These are phyloP conservation scores for Curvularia sp. DNA, from an alignment of 2,329 filamentous ascomycete genomes.

Conservation along the genomic window DNA sequence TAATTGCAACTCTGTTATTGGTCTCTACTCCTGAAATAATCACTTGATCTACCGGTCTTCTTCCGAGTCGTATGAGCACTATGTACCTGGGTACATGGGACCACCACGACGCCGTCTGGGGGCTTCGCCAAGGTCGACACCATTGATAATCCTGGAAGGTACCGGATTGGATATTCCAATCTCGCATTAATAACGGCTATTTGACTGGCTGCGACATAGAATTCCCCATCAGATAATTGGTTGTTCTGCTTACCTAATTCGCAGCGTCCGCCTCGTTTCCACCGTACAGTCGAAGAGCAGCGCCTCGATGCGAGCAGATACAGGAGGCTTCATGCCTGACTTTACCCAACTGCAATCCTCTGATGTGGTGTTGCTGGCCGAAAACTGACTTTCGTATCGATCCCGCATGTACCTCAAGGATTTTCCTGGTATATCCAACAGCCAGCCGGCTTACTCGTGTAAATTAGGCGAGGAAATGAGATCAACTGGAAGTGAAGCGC, in stretches of 20 bases:
- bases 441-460: slow-evolving; percentile 18
- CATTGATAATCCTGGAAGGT: slow-evolving; percentile 28
- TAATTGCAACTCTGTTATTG: slow-evolving; percentile 23
- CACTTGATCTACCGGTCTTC: slow-evolving; percentile 33
- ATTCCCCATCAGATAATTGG: background rate
- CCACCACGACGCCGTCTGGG: slow-evolving; percentile 22
- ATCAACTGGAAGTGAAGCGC: slow-evolving; percentile 14
- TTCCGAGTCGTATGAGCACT: slow-evolving; percentile 18
- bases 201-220: background rate
- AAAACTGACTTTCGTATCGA: slow-evolving; percentile 3
- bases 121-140: slow-evolving; percentile 24
- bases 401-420: slow-evolving; percentile 6
- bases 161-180: background rate
- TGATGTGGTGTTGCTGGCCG: background rate
- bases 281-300: background rate
- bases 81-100: slow-evolving; percentile 8
- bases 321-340: background rate
- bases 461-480: slow-evolving; percentile 19
- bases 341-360: background rate
- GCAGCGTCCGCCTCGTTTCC: background rate
- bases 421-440: slow-evolving; percentile 5
- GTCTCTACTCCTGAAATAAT: slow-evolving; percentile 16
- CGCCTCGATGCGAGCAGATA: background rate
- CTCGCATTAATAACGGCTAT: slow-evolving; percentile 2
- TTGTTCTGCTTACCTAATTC: background rate